These are phyloP conservation scores for Breviolum minutum DNA, from an alignment of 73 alveolate genomes.

Conservation along the genomic window DNA sequence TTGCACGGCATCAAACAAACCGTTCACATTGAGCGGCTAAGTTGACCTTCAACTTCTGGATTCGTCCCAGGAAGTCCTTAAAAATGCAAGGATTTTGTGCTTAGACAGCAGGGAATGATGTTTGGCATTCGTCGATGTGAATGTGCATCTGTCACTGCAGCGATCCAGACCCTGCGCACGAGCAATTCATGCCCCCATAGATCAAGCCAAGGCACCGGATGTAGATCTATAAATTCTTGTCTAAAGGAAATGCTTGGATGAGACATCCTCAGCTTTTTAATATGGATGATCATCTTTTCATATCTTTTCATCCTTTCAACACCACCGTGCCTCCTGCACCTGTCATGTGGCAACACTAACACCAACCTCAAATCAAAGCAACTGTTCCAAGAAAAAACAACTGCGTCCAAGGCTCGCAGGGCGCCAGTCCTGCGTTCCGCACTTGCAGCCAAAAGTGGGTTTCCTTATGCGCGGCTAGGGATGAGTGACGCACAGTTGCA, in stretches of 20 bases:
- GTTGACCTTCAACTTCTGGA: constrained; percentile 54
- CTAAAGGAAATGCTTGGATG: constrained; percentile 82
- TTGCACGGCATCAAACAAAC: too few relatives aligned
- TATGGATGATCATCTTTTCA: too few relatives aligned
- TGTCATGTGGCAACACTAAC: too few relatives aligned
- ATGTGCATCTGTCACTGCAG: not conserved
- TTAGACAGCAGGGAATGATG: not conserved
- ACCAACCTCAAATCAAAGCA: too few relatives aligned
- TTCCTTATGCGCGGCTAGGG: constrained; percentile 9
- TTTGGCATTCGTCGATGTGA: too few relatives aligned
- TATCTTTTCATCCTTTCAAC: not conserved
- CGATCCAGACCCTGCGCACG: not conserved
- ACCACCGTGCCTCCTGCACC: not conserved
- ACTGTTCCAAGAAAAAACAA: too few relatives aligned
- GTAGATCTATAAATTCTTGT: constrained; percentile 72
- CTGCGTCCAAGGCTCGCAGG: constrained; percentile 68
- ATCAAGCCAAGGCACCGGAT: constrained; percentile 26
- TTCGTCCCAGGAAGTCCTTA: constrained; percentile 69
- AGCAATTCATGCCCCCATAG: too few relatives aligned
- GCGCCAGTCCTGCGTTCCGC: constrained; percentile 78
- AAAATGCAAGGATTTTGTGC: not conserved
- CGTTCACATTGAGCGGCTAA: not conserved
- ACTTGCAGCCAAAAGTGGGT: constrained; percentile 88
- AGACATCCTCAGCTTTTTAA: constrained; percentile 38
- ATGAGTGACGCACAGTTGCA: not conserved